Evolutionary conservation across 108 stramenopile species (phyloP), one percentile per base, ranked within the genome.

Genomic region (Thalassiosira profunda): DNA sequence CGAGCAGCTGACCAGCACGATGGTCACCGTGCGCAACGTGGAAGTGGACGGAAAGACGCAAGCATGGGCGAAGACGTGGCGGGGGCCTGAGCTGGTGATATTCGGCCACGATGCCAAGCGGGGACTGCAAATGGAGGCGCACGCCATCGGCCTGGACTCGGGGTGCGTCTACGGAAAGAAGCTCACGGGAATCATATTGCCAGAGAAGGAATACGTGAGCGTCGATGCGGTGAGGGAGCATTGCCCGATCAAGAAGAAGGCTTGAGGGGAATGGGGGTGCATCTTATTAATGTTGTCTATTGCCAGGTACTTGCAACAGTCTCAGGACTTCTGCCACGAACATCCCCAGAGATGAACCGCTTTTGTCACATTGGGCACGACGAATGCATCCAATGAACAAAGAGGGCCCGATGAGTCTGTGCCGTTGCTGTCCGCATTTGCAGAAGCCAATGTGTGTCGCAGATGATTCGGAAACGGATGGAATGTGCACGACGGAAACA

Each of bases 81-180:
- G 63, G 6, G 89, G 89, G 23, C 84, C 86, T 0, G 60, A 86
- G 31, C 72, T 51, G 21, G 88, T 95, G 0, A 84, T 93, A 37
- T 97, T 97, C 80, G 97, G 97, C 5, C 97, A 97, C 70, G 95
- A 97, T 72, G 97, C 97, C 29, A 68, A 67, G 49, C 66, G 95
- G 29, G 94, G 94, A 34, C 56, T 96, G 25, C 95, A 96, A 54
- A 14, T 18, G 24, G 66, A 74, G 25, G 37, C 46, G 36, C 74
- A 84, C 60, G 94, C 94, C 29, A 89, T 87, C 29, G 97, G 97
- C 4, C 74, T 97, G 40, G 97, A 97, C 67, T 90, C 95, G 20
- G 97, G 97, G 5, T 91, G 89, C 51, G 80, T 83, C 15, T 97
- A 97, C 63, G 97, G 97, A 30, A 88, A 84, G 38, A 47, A 69